phyloP scores from a whole-genome alignment of 1,284 basidiomycete genomes.

The Peniophora sp. region DNA sequence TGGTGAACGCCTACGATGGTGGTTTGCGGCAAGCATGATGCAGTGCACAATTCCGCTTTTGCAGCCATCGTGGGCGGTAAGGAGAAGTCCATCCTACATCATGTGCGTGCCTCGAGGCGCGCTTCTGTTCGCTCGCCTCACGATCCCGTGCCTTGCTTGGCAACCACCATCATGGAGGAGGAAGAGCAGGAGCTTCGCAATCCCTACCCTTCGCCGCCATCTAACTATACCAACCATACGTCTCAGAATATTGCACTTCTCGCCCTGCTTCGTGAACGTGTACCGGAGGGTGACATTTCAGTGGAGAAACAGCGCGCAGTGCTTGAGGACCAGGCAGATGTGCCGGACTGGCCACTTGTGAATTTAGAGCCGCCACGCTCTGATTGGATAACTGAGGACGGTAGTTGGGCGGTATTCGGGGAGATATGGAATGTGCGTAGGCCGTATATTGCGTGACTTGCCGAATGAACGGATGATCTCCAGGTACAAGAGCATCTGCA shows the following conservation, averaged over 20 bases:
- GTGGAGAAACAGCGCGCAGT: conserved; percentile 48
- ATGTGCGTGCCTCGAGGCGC: too few species aligned
- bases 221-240: conserved; percentile 67
- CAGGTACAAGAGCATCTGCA: conserved; percentile 72
- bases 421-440: conserved; percentile 69
- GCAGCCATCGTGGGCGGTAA: too few species aligned
- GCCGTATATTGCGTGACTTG: not conserved
- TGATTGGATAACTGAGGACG: conserved; percentile 72
- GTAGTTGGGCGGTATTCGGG: conserved; percentile 68
- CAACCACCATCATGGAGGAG: conserved; percentile 40
- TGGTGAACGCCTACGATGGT: not conserved
- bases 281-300: conserved; percentile 24
- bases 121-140: too few species aligned
- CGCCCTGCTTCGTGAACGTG: conserved; percentile 47
- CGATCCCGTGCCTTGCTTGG: too few species aligned
- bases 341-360: conserved; percentile 64
- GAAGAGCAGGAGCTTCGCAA: conserved; percentile 64
- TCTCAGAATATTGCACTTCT: conserved; percentile 61
- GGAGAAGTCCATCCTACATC: too few species aligned
- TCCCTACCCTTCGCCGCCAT: conserved; percentile 77
- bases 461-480: not conserved
- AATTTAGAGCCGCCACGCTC: conserved; percentile 74
- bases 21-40: not conserved
- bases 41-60: too few species aligned
- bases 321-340: conserved; percentile 56